phyloP scores from a whole-genome alignment of 345 rosid genomes.

The Pistacia vera region DNA sequence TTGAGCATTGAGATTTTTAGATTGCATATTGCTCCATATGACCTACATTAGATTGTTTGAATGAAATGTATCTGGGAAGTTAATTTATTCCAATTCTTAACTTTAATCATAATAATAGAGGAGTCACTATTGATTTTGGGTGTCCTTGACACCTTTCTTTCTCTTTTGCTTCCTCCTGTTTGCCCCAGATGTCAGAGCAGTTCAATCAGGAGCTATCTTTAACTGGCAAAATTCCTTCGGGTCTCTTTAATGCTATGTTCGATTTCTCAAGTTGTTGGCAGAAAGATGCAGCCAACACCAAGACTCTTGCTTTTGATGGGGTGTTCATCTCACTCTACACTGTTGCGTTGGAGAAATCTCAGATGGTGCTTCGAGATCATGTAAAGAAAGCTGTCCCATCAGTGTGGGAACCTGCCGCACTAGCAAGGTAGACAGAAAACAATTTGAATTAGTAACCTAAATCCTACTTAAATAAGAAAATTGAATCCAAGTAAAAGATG shows the following conservation, averaged over 20 bases:
- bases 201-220: conserved; percentile 87
- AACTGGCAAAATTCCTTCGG: conserved; percentile 93
- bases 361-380: conserved; percentile 66
- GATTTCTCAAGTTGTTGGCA: conserved; percentile 93
- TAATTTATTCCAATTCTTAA: background rate
- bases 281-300: conserved; percentile 92
- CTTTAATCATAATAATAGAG: background rate
- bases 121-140: background rate
- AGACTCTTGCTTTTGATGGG: conserved; percentile 91
- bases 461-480: no score
- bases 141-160: background rate
- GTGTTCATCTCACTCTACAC: conserved; percentile 80
- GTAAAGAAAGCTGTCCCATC: conserved; percentile 86
- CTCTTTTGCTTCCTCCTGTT: conserved; percentile 12
- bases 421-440: conserved; percentile 60
- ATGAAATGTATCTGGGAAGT: background rate
- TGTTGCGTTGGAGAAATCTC: conserved; percentile 87
- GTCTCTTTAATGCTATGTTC: conserved; percentile 88
- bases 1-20: background rate
- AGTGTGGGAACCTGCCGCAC: conserved; percentile 90
- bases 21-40: background rate
- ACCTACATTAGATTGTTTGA: background rate
- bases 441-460: no score
- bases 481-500: no score
- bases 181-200: conserved; percentile 89